A percentile compares a stretch with the other conserved stretches of the same genome.
Evolutionary conservation across 2,329 filamentous ascomycete species (phyloP).

Genomic region (Microdochium trichocladiopsis): DNA sequence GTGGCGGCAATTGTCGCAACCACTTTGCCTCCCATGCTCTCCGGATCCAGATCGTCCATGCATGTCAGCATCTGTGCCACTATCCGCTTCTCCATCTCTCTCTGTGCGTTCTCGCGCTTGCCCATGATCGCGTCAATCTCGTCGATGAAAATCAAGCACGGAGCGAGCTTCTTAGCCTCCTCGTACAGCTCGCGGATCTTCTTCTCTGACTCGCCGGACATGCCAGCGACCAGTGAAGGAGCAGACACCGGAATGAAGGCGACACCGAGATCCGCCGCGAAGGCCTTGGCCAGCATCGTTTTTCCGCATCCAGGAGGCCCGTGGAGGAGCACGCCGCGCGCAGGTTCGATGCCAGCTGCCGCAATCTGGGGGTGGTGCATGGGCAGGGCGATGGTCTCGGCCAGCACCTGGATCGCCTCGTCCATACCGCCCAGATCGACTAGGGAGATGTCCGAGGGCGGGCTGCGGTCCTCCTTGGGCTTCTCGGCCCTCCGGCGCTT

Average conservation of each 20-base stretch:
- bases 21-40: conserved; percentile 62
- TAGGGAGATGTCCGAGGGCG: conserved; percentile 61
- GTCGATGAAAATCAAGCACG: conserved; percentile 86
- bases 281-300: conserved; percentile 74
- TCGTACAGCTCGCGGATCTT: conserved; percentile 81
- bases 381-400: conserved; percentile 66
- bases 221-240: conserved; percentile 74
- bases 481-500: conserved; percentile 56
- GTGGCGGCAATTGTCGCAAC: conserved; percentile 90
- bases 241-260: conserved; percentile 79
- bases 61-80: conserved; percentile 77
- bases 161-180: conserved; percentile 76
- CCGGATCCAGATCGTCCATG: conserved; percentile 73
- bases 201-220: conserved; percentile 86
- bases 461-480: conserved; percentile 49
- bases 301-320: conserved; percentile 84
- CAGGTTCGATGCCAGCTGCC: conserved; percentile 59
- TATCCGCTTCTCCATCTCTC: conserved; percentile 85
- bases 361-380: conserved; percentile 58
- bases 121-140: conserved; percentile 88
- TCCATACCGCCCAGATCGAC: conserved; percentile 73
- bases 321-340: conserved; percentile 70
- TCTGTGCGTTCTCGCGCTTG: conserved; percentile 74
- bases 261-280: conserved; percentile 67
- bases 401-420: conserved; percentile 60